These are phyloP conservation scores for Silene latifolia DNA, from an alignment of 148 eudicot species.

Conservation along the genomic window DNA sequence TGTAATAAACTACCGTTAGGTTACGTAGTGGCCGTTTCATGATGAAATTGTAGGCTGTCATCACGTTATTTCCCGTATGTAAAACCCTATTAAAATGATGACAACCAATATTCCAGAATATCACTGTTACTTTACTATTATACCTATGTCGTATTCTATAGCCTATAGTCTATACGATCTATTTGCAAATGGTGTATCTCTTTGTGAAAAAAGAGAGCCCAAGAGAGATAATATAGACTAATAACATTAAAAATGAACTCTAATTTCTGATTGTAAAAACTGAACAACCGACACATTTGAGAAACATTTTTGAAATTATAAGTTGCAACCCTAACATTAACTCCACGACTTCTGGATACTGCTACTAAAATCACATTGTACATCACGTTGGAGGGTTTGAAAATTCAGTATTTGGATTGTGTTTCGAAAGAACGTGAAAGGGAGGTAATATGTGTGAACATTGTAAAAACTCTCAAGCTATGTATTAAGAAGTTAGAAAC, in stretches of 20 bases:
- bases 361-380: neutral
- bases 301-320: neutral
- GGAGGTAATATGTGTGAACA: neutral
- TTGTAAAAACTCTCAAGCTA: neutral
- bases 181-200: neutral
- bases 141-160: neutral
- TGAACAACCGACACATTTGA: neutral
- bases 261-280: too few species aligned
- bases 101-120: neutral
- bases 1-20: neutral
- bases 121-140: neutral
- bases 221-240: too few species aligned
- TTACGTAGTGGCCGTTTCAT: neutral
- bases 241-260: too few species aligned
- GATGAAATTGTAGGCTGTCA: neutral
- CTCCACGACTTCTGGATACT: neutral
- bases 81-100: neutral
- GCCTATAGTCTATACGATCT: neutral
- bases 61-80: neutral
- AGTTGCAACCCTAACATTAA: neutral
- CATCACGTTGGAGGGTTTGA: neutral
- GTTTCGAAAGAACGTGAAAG: neutral
- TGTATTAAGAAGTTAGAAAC: neutral
- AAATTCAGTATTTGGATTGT: neutral
- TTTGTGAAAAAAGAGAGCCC: neutral